Evolutionary conservation across 2,329 filamentous ascomycete species (phyloP).

Genomic region (Venturia nashicola): DNA sequence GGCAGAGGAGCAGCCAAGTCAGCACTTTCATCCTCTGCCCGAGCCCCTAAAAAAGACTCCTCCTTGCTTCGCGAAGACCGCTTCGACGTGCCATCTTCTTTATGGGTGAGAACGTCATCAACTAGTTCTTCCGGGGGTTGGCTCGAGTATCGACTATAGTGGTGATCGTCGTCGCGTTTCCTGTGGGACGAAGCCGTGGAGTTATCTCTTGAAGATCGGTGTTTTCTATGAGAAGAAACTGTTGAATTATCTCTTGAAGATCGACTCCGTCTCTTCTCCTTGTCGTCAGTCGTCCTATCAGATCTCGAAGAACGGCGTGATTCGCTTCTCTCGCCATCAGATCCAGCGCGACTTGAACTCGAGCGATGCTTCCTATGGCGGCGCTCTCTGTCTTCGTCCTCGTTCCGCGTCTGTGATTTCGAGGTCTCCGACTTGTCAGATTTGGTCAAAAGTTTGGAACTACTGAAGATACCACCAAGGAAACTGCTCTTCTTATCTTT

Average conservation of each 20-base stretch:
- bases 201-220: slow-evolving; percentile 14
- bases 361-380: slow-evolving; percentile 31
- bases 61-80: slow-evolving; percentile 12
- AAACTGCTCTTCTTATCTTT: slow-evolving; percentile 34
- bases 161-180: slow-evolving; percentile 8
- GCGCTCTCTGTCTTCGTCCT: slow-evolving; percentile 27
- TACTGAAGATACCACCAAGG: slow-evolving; percentile 31
- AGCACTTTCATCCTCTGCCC: slow-evolving; percentile 40
- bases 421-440: slow-evolving; percentile 18
- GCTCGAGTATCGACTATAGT: slow-evolving; percentile 5
- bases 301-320: slow-evolving; percentile 18
- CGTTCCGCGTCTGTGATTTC: slow-evolving; percentile 20
- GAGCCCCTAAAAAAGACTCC: slow-evolving; percentile 52
- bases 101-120: slow-evolving; percentile 9
- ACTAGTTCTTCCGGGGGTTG: slow-evolving; percentile 8
- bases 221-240: slow-evolving; percentile 11
- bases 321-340: slow-evolving; percentile 17
- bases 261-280: slow-evolving; percentile 29
- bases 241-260: slow-evolving; percentile 11
- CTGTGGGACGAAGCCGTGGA: slow-evolving; percentile 12
- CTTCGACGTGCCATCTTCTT: slow-evolving; percentile 5
- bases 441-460: slow-evolving; percentile 25
- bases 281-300: slow-evolving; percentile 18
- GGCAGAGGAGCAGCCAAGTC: slow-evolving; percentile 32
- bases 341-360: slow-evolving; percentile 24